Conservation (phyloP, 768 basidiomycete genomes). For the Lentinula aciculospora region DNA sequence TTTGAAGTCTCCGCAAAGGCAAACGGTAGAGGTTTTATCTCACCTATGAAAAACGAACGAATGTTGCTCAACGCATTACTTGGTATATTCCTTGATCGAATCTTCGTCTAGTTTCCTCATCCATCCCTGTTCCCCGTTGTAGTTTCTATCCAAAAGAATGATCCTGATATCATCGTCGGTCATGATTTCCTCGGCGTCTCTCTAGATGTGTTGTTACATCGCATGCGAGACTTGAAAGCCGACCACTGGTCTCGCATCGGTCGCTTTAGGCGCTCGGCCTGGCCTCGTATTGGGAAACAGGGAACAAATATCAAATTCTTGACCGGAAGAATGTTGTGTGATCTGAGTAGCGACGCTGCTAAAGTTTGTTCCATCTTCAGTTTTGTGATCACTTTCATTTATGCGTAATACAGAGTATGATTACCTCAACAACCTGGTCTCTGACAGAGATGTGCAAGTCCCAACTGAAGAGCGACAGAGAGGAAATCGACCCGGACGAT, state of each 20-base stretch:
- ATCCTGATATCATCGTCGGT: slow-evolving; percentile 92
- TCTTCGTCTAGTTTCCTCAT: background rate
- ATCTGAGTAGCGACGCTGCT: slow-evolving; percentile 90
- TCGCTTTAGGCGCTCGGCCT: slow-evolving; percentile 78
- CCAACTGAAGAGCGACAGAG: slow-evolving; percentile 77
- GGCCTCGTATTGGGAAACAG: slow-evolving; percentile 77
- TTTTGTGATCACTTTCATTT: background rate
- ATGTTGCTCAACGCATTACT: slow-evolving; percentile 81
- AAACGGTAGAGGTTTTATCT: slow-evolving; percentile 64
- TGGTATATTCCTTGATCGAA: slow-evolving; percentile 34
- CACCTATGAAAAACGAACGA: slow-evolving; percentile 75
- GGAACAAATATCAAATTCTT: slow-evolving; percentile 82
- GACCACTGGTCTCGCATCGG: slow-evolving; percentile 95
- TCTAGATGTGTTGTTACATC: slow-evolving; percentile 84
- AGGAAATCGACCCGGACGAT: slow-evolving; percentile 96
- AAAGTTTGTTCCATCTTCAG: slow-evolving; percentile 48
- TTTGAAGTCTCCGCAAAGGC: slow-evolving; percentile 69
- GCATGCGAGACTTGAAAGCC: slow-evolving; percentile 85
- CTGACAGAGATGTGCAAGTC: slow-evolving; percentile 94
- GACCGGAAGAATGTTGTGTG: slow-evolving; percentile 83
- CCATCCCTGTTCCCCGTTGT: background rate
- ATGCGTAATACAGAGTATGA: slow-evolving; percentile 68
- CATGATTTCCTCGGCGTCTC: slow-evolving; percentile 91
- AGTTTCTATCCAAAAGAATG: slow-evolving; percentile 78
- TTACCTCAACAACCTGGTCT: slow-evolving; percentile 96